Percentiles rank a stretch among this genome's conserved stretches.
Conservation (phyloP, 495 filamentous ascomycete species). For the Amphirosellinia nigrospora region DNA sequence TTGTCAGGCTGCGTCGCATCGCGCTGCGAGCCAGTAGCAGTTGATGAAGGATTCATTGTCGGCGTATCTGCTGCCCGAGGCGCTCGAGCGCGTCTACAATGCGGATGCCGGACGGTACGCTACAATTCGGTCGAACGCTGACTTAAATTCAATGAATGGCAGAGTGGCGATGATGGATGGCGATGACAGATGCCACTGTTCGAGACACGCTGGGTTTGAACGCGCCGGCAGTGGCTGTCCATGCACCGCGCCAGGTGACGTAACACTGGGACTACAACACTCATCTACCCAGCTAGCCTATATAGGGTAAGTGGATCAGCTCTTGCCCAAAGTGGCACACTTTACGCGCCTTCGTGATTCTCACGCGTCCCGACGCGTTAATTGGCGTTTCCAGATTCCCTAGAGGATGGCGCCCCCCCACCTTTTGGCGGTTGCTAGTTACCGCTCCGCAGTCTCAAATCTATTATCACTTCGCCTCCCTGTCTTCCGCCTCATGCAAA, state of each 20-base stretch:
- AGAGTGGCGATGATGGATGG: background rate
- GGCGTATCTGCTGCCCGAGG: background rate
- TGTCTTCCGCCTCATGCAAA: background rate
- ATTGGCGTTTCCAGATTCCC: slow-evolving; percentile 12
- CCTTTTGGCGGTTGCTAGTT: background rate
- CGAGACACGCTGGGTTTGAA: background rate
- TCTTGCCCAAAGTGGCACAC: background rate
- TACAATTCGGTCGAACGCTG: background rate
- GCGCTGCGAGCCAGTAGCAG: slow-evolving; percentile 26
- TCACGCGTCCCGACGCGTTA: slow-evolving; percentile 3
- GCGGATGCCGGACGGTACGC: slow-evolving; percentile 14
- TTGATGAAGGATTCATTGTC: slow-evolving; percentile 40
- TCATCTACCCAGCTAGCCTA: no score
- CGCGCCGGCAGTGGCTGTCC: background rate
- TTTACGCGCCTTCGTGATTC: slow-evolving; percentile 25
- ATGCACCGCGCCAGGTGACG: slow-evolving; percentile 1
- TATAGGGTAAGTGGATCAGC: background rate
- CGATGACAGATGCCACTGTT: background rate
- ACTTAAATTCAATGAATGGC: background rate
- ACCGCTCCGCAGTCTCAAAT: background rate
- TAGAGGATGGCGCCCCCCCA: background rate
- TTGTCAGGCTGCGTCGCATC: slow-evolving; percentile 32
- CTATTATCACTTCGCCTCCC: background rate
- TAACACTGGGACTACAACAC: no score
- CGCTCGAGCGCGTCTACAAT: slow-evolving; percentile 21